These are phyloP conservation scores for Fusarium citri DNA, from an alignment of 2,329 filamentous ascomycete genomes.

Conservation along the genomic window DNA sequence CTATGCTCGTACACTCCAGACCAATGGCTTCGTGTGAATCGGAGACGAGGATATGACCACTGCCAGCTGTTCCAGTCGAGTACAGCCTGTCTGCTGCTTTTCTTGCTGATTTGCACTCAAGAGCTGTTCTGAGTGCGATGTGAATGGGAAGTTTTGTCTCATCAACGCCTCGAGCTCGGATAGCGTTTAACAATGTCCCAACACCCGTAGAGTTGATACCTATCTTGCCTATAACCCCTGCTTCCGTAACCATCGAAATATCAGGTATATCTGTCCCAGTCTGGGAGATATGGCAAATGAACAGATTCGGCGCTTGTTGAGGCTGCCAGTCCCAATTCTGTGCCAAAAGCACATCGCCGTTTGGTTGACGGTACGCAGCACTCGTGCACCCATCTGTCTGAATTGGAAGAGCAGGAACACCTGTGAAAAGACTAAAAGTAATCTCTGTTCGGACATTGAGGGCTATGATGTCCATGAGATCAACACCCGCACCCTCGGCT, in stretches of 20 bases:
- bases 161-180: constrained; percentile 67
- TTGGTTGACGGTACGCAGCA: constrained; percentile 57
- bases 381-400: constrained; percentile 67
- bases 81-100: constrained; percentile 13
- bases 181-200: constrained; percentile 71
- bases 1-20: constrained; percentile 40
- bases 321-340: constrained; percentile 72
- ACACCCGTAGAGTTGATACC: constrained; percentile 70
- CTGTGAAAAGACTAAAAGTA: constrained; percentile 62
- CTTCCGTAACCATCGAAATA: constrained; percentile 68
- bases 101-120: constrained; percentile 58
- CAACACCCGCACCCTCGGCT: constrained; percentile 60
- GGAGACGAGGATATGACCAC: constrained; percentile 36
- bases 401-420: constrained; percentile 11
- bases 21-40: constrained; percentile 33
- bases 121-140: constrained; percentile 65
- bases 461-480: constrained; percentile 65
- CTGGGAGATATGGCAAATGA: constrained; percentile 60
- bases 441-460: constrained; percentile 58
- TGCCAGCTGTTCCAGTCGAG: constrained; percentile 32
- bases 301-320: constrained; percentile 63
- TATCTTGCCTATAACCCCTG: constrained; percentile 73
- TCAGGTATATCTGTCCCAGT: constrained; percentile 53
- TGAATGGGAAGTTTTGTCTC: constrained; percentile 66
- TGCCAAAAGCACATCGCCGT: constrained; percentile 52